Conservation (phyloP, 768 basidiomycete genomes). For the Xerocomellus intermedius region DNA sequence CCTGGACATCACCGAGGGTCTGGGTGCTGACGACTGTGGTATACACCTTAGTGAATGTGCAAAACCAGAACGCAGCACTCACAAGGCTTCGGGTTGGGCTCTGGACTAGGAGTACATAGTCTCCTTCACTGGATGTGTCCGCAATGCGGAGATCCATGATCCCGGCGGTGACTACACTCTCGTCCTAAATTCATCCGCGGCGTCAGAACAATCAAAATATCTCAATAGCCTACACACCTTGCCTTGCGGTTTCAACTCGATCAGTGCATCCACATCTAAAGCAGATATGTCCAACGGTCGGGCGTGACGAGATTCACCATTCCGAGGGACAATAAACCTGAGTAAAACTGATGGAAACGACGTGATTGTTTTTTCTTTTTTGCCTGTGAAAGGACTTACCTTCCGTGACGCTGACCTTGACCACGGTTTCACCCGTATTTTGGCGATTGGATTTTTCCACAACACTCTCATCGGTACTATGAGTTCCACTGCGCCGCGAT, state of each 20-base stretch:
- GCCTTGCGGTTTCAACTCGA: constrained; percentile 70
- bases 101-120: constrained; percentile 45
- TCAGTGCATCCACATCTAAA: constrained; percentile 58
- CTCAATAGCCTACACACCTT: constrained; percentile 45
- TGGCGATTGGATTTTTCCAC: constrained; percentile 23
- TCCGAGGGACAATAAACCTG: constrained; percentile 51
- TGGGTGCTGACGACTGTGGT: constrained; percentile 43
- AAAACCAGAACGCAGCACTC: constrained; percentile 21
- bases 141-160: constrained; percentile 60
- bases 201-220: constrained; percentile 1
- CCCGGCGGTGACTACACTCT: constrained; percentile 62
- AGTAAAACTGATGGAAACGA: constrained; percentile 33
- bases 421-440: constrained; percentile 41
- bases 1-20: constrained; percentile 58
- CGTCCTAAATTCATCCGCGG: constrained; percentile 46
- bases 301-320: constrained; percentile 22
- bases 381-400: constrained; percentile 24
- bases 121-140: constrained; percentile 43
- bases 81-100: constrained; percentile 62
- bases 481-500: constrained; percentile 36
- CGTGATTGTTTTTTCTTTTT: not conserved
- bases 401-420: constrained; percentile 51
- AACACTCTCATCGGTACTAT: constrained; percentile 40
- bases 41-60: constrained; percentile 1
- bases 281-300: constrained; percentile 58